Evolutionary conservation across 1,284 basidiomycete species (phyloP), one percentile per base, ranked within the genome.

Genomic region (Ceratobasidium sp.): DNA sequence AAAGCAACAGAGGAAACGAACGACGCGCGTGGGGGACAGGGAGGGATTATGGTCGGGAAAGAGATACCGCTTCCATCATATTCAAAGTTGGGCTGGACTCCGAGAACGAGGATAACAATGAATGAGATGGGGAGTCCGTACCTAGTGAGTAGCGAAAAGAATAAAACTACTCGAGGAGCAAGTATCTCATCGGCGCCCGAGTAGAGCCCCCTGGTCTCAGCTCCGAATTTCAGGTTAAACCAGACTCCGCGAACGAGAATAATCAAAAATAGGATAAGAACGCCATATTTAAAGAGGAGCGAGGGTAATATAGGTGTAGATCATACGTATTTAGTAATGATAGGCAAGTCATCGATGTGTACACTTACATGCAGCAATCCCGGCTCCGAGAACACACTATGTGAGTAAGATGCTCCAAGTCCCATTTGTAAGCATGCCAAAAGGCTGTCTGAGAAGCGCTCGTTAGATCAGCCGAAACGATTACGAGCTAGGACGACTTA

Each of bases 191-290:
- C n/a, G 27, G 24, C 27, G 27, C n/a, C 27, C 9, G 14, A 17
- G 1, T 22, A 17, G 4, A 53, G 22, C 3, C 51, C 51, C 11
- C 11, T 29, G 11, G 22, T 8, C 7, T 17, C 19, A 31, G 27
- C 24, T 6, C 48, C 48, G 24, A 53, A 53, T 48, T 54, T 53
- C 8, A 66, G 24, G 48, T 66, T 66, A 31, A 66, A 66, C 29
- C 24, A 51, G 2, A 66, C 36, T 19, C 48, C 3, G 0, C 2
- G 14, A 11, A 51, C 29, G 1, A 66, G 31, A 4, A 53, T 4
- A 1, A 53, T 19, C 15, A 31, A 1, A 19, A 53, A 66, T 22
- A 66, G 9, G 24, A 29, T 41, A 11, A 66, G 29, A 24, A 27
- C 17, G 17, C 64, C 64, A 54, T 66, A 66, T n/a, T 31, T 24